Evolutionary conservation across 768 basidiomycete species (phyloP), one percentile per base, ranked within the genome.

Genomic region (Auriscalpium vulgare): DNA sequence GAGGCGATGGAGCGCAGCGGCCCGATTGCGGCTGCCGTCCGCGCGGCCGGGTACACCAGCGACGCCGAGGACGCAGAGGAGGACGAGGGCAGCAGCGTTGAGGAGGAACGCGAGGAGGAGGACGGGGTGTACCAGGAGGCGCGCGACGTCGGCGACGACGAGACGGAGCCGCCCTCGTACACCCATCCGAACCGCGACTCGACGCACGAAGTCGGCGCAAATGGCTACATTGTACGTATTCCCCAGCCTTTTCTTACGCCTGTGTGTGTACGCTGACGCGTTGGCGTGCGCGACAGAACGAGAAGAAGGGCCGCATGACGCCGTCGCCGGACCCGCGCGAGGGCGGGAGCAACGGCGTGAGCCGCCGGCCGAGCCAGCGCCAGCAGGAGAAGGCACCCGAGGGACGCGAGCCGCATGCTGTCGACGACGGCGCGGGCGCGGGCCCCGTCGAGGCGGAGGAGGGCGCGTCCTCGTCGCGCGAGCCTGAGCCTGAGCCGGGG

Each of bases 1-100:
- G 97, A 98, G 74, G 80, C 84, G 67, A 88, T 98, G 72, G 91
- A 97, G 72, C 77, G 97, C 46, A 85, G 84, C 40, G 97, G 95
- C 2, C 93, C 93, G 0, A 88, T 98, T 29, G 90, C 88, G 37
- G 91, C 91, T 13, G 95, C 94, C 23, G 97, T 99, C 16, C 75
- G 94, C 51, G 79, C 85, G 2, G 94, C 80, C 1, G 95, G 95
- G 37, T 98, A 94, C 71, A 72, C 79, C n/a, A 87, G 85, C 56
- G 93, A 91, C 4, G 84, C 83, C 38, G 78, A 74, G 10, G 83
- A 78, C 46, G 78, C 77, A 11, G 82, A 81, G 29, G 77, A 77
- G 23, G 85, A 85, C 3, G 85, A 84, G 54, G 82, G 82, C 29
- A 81, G 79, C 13, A 82, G 81, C 53, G 71, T 80, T 37, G 80